These are phyloP conservation scores for Leersia perrieri DNA, from an alignment of 176 grass and related monocot species.

Conservation along the genomic window DNA sequence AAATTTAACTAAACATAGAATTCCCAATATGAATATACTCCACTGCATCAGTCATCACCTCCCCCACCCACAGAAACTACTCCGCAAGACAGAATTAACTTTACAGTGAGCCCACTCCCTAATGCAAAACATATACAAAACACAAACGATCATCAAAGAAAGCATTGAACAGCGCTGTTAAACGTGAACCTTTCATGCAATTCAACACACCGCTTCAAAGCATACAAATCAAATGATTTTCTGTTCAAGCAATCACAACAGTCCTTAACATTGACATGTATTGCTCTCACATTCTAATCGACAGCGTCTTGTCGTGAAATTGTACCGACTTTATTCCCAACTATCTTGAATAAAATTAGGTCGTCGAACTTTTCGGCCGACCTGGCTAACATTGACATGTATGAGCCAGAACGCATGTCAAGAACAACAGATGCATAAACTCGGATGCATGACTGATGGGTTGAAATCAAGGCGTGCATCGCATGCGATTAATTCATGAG, in stretches of 20 bases:
- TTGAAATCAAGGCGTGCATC: background rate
- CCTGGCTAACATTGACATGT: background rate
- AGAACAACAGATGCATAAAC: background rate
- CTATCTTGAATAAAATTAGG: too few relatives aligned
- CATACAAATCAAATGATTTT: background rate
- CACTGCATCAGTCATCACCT: background rate
- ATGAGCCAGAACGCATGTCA: background rate
- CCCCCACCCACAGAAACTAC: too few relatives aligned
- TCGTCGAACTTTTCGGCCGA: too few relatives aligned
- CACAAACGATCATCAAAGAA: background rate
- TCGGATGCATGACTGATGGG: background rate
- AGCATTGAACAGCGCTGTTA: background rate
- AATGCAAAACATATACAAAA: background rate
- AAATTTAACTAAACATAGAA: slow-evolving; percentile 7
- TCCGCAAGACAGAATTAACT: background rate
- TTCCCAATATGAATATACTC: background rate
- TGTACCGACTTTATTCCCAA: too few relatives aligned
- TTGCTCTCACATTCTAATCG: too few relatives aligned
- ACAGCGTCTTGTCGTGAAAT: too few relatives aligned
- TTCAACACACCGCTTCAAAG: slow-evolving; percentile 1
- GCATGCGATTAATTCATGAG: background rate
- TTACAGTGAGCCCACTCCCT: background rate
- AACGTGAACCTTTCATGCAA: background rate
- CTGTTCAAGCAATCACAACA: background rate
- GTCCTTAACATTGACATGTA: background rate